Conservation (phyloP, 1,284 basidiomycete genomes). For the Coniferiporia weirii region DNA sequence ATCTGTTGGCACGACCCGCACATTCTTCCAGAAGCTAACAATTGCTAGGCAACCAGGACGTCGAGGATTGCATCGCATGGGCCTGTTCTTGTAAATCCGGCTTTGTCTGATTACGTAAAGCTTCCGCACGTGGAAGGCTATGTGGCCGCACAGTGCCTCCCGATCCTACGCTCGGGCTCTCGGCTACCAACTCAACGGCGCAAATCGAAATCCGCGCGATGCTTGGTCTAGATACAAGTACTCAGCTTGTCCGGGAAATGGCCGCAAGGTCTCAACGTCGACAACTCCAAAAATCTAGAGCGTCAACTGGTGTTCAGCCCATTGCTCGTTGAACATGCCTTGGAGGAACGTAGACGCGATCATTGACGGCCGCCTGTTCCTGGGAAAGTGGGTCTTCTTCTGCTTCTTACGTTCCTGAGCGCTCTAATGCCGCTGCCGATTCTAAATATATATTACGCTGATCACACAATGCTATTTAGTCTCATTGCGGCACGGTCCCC, state of each 20-base stretch:
- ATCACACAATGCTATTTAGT: conserved; percentile 33
- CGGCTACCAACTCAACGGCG: conserved; percentile 4
- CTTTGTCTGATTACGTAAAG: neutral
- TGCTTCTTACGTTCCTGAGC: conserved; percentile 24
- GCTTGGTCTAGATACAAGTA: conserved; percentile 14
- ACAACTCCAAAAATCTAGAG: conserved; percentile 7
- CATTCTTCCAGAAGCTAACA: neutral
- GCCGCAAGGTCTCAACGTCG: conserved; percentile 1
- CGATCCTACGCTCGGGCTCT: neutral
- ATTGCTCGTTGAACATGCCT: conserved; percentile 32
- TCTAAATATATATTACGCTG: conserved; percentile 18
- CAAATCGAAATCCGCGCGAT: conserved; percentile 10
- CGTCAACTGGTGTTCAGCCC: neutral
- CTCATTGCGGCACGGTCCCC: conserved; percentile 67
- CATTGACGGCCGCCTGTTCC: conserved; percentile 61
- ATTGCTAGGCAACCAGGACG: neutral
- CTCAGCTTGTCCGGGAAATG: conserved; percentile 12
- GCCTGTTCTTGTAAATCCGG: neutral
- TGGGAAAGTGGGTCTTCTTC: conserved; percentile 62
- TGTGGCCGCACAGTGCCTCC: neutral
- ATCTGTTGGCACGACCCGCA: neutral
- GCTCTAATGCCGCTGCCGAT: conserved; percentile 21
- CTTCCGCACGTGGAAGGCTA: neutral
- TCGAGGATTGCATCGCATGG: neutral
- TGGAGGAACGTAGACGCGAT: conserved; percentile 73